These are phyloP conservation scores for Coemansia sp. DNA, from an alignment of 192 early-diverging fungal species.

Conservation along the genomic window DNA sequence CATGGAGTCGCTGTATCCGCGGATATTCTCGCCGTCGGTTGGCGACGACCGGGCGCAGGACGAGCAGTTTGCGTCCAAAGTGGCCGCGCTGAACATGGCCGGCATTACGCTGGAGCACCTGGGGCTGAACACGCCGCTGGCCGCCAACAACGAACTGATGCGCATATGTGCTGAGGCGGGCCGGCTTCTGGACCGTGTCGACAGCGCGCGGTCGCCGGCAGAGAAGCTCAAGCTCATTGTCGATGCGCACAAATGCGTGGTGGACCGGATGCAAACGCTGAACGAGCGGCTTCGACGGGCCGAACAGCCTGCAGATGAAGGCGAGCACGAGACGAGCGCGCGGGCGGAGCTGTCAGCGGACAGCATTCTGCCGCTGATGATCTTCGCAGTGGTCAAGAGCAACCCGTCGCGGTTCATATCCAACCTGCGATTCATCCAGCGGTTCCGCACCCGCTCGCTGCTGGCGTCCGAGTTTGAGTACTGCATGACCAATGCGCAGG, in stretches of 20 bases:
- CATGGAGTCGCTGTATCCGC: constrained; percentile 25
- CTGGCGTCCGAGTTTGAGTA: constrained; percentile 46
- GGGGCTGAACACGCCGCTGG: constrained; percentile 39
- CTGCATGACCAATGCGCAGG: constrained; percentile 45
- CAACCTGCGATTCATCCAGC: constrained; percentile 58
- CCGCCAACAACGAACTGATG: constrained; percentile 12
- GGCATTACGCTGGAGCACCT: constrained; percentile 59
- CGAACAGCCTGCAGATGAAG: neutral
- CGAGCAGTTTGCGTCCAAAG: constrained; percentile 60
- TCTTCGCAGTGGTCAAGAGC: constrained; percentile 62
- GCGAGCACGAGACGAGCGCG: neutral
- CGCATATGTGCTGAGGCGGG: constrained; percentile 32
- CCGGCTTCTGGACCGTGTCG: constrained; percentile 19
- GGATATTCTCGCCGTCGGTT: constrained; percentile 32
- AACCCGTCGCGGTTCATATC: constrained; percentile 67
- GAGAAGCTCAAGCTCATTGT: constrained; percentile 48
- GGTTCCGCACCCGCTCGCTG: constrained; percentile 38
- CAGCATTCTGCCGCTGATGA: constrained; percentile 63
- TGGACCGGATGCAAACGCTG: constrained; percentile 35
- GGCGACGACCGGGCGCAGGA: constrained; percentile 59
- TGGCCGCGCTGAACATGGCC: constrained; percentile 63
- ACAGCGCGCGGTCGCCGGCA: constrained; percentile 31
- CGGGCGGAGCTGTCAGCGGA: constrained; percentile 52
- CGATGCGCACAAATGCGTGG: constrained; percentile 39
- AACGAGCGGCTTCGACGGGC: constrained; percentile 13